phyloP scores from a whole-genome alignment of 1,284 basidiomycete genomes.

The Puccinia triticina region DNA sequence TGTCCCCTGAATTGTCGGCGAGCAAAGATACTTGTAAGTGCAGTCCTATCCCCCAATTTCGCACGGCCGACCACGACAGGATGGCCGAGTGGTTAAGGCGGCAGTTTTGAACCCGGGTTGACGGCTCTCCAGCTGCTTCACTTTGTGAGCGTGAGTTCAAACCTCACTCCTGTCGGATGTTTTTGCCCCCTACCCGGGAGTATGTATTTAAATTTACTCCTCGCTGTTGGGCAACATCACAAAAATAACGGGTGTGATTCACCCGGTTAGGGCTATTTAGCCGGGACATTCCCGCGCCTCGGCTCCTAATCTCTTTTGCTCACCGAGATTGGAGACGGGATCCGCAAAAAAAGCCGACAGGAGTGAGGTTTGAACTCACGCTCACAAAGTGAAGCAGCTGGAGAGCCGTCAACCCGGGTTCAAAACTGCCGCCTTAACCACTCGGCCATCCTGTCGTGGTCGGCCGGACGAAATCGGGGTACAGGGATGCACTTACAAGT shows the following conservation, averaged over 20 bases:
- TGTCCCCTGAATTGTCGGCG: too few species aligned
- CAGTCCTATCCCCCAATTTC: not conserved
- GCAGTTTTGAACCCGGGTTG: slow-evolving; percentile 42
- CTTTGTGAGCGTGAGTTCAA: slow-evolving; percentile 52
- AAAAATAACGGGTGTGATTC: too few species aligned
- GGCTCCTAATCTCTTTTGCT: too few species aligned
- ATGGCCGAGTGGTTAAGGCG: slow-evolving; percentile 52
- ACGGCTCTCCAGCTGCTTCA: slow-evolving; percentile 37
- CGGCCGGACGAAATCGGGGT: not conserved
- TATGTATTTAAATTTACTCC: too few species aligned
- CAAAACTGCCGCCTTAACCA: slow-evolving; percentile 52
- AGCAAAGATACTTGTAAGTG: too few species aligned
- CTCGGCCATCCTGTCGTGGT: slow-evolving; percentile 50
- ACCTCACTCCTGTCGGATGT: slow-evolving; percentile 45
- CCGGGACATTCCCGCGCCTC: too few species aligned
- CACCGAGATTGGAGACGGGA: too few species aligned
- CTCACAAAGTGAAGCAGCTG: slow-evolving; percentile 51
- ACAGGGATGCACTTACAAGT: too few species aligned
- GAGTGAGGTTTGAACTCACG: slow-evolving; percentile 51
- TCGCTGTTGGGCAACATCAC: too few species aligned
- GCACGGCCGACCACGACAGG: slow-evolving; percentile 1
- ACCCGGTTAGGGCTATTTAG: too few species aligned
- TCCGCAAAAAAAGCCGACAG: slow-evolving; percentile 21
- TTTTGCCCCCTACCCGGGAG: too few species aligned
- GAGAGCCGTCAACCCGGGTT: not conserved